phyloP scores from a whole-genome alignment of 2,329 filamentous ascomycete genomes.

The Allantophomopsis lycopodina region DNA sequence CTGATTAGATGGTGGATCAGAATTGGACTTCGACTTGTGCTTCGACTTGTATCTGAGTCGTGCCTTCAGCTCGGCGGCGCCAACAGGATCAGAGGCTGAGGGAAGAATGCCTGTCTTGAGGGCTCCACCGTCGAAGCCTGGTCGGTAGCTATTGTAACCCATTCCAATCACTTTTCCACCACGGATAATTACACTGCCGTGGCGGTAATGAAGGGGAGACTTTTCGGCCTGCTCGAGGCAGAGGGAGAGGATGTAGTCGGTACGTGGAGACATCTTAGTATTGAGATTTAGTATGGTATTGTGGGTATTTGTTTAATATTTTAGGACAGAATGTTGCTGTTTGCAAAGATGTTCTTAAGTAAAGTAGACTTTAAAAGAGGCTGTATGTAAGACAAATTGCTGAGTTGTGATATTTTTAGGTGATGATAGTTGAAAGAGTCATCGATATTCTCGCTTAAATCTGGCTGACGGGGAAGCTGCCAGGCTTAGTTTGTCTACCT shows the following conservation, averaged over 20 bases:
- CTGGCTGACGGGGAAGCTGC: too few relatives aligned
- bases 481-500: too few relatives aligned
- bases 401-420: neutral
- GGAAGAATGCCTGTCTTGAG: constrained; percentile 30
- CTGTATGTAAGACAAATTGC: too few relatives aligned
- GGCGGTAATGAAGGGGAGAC: constrained; percentile 33
- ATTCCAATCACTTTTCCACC: constrained; percentile 37
- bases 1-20: constrained; percentile 5
- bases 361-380: too few relatives aligned
- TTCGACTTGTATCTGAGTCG: constrained; percentile 22
- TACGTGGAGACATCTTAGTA: constrained; percentile 14
- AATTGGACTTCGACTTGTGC: constrained; percentile 18
- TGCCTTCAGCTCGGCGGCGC: constrained; percentile 18
- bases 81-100: constrained; percentile 11
- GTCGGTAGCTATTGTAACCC: constrained; percentile 33
- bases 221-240: constrained; percentile 35
- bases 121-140: constrained; percentile 32
- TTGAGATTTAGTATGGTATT: neutral
- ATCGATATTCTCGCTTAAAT: neutral
- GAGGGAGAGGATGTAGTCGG: constrained; percentile 31
- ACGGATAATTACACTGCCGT: constrained; percentile 34
- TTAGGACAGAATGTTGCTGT: too few relatives aligned
- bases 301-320: too few relatives aligned
- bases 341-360: too few relatives aligned
- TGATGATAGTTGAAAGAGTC: neutral